Conservation (phyloP, 1,284 basidiomycete species). For the Leccinum solheimii region DNA sequence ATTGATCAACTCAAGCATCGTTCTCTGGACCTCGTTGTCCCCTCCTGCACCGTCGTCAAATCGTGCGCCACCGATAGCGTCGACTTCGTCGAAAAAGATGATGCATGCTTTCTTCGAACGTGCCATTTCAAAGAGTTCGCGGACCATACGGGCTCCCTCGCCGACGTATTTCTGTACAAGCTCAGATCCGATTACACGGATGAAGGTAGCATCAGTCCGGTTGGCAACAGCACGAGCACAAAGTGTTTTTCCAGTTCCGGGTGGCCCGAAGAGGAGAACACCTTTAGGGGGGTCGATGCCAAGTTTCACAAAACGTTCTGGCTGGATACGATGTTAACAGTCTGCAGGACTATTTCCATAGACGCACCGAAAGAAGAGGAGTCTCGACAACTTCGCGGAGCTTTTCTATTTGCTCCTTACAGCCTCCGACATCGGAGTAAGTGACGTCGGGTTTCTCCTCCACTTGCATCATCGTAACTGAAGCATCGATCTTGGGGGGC, state of each 20-base stretch:
- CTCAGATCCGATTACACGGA: slow-evolving; percentile 98
- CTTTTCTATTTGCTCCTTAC: slow-evolving; percentile 99
- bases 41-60: slow-evolving; percentile 99
- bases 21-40: slow-evolving; percentile 98
- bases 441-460: slow-evolving; percentile 99
- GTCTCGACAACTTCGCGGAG: slow-evolving; percentile 98
- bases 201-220: slow-evolving; percentile 98
- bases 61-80: slow-evolving; percentile 97
- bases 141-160: slow-evolving; percentile 98
- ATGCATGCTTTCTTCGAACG: slow-evolving; percentile 99
- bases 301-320: slow-evolving; percentile 96
- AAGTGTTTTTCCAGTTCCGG: slow-evolving; percentile 98
- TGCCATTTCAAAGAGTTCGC: slow-evolving; percentile 99
- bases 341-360: not conserved
- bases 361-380: slow-evolving; percentile 85
- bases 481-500: slow-evolving; percentile 99
- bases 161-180: slow-evolving; percentile 99
- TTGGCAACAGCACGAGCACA: slow-evolving; percentile 99
- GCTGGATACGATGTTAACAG: slow-evolving; percentile 51
- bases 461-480: slow-evolving; percentile 99
- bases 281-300: slow-evolving; percentile 99
- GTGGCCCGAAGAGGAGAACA: slow-evolving; percentile 94
- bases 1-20: slow-evolving; percentile 99
- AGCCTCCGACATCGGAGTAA: slow-evolving; percentile 97
- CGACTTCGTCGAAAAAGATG: slow-evolving; percentile 99